Evolutionary conservation across 495 filamentous ascomycete species (phyloP).

Genomic region (Xylaria nigripes): DNA sequence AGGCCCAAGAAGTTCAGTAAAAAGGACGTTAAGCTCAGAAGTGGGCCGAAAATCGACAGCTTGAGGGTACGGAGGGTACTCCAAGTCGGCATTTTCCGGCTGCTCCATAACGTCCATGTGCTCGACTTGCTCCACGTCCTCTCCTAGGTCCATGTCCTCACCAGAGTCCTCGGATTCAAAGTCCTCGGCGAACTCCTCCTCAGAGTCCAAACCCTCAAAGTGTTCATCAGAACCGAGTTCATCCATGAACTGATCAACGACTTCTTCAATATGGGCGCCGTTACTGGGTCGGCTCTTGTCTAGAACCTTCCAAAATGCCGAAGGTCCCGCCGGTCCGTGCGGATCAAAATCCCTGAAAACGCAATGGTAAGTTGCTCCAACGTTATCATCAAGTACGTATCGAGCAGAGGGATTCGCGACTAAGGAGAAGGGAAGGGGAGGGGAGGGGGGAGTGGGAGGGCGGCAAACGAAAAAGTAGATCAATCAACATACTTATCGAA

Average conservation of each 20-base stretch:
- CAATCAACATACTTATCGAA: conserved; percentile 49
- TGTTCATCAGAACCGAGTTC: neutral
- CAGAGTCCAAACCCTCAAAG: too few relatives aligned
- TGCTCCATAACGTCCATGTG: too few relatives aligned
- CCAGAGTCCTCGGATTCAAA: too few relatives aligned
- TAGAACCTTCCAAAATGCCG: conserved; percentile 59
- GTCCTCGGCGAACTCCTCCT: too few relatives aligned
- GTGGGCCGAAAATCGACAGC: too few relatives aligned
- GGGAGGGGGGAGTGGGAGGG: neutral
- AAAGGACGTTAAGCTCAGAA: too few relatives aligned
- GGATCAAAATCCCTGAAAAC: conserved; percentile 44
- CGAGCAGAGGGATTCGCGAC: neutral
- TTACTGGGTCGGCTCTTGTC: conserved; percentile 23
- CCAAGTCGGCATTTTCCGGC: too few relatives aligned
- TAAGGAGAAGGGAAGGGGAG: neutral
- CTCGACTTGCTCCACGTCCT: too few relatives aligned
- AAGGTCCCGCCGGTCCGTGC: conserved; percentile 56
- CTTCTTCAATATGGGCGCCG: neutral
- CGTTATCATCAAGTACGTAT: too few relatives aligned
- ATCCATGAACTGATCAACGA: neutral
- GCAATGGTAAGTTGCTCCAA: neutral
- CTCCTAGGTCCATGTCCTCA: too few relatives aligned
- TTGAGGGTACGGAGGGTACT: too few relatives aligned
- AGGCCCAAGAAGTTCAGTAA: too few relatives aligned
- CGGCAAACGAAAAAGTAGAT: neutral